Percentiles rank a stretch among this genome's conserved stretches.
Conservation (phyloP, 2,329 filamentous ascomycete genomes). For the Colletotrichum lupini region DNA sequence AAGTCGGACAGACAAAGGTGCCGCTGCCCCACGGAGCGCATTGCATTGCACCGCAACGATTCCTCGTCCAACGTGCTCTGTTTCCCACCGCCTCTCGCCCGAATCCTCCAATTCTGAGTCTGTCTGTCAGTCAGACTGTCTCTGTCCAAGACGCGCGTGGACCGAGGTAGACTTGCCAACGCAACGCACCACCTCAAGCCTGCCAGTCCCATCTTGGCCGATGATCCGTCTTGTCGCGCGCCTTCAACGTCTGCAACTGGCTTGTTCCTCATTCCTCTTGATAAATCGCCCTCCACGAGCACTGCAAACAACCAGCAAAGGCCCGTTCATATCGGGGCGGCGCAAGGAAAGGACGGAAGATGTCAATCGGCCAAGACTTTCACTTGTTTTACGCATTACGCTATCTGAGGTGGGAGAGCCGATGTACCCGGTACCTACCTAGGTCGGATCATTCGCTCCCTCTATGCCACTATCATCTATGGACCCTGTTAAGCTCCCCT, state of each 20-base stretch:
- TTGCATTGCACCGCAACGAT: slow-evolving; percentile 28
- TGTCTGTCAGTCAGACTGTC: not conserved
- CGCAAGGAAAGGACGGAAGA: slow-evolving; percentile 1
- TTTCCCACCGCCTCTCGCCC: slow-evolving; percentile 14
- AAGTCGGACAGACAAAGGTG: not conserved
- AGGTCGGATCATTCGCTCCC: not conserved
- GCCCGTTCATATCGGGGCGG: not conserved
- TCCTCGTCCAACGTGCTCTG: slow-evolving; percentile 20
- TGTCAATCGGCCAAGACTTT: slow-evolving; percentile 17
- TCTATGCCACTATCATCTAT: not conserved
- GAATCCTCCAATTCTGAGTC: slow-evolving; percentile 4
- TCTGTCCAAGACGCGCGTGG: not conserved
- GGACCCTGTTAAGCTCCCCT: not conserved
- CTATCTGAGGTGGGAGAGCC: not conserved
- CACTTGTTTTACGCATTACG: not conserved
- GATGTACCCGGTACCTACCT: slow-evolving; percentile 30
- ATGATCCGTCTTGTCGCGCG: not conserved
- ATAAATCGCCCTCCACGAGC: not conserved
- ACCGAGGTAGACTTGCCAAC: not conserved
- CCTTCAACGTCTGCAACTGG: not conserved
- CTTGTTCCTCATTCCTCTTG: not conserved
- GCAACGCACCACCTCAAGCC: not conserved
- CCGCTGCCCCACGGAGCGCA: slow-evolving; percentile 15
- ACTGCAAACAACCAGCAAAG: not conserved
- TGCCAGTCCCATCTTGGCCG: not conserved